Conservation (phyloP, 2,329 filamentous ascomycete genomes). For the Gremmenia infestans region DNA sequence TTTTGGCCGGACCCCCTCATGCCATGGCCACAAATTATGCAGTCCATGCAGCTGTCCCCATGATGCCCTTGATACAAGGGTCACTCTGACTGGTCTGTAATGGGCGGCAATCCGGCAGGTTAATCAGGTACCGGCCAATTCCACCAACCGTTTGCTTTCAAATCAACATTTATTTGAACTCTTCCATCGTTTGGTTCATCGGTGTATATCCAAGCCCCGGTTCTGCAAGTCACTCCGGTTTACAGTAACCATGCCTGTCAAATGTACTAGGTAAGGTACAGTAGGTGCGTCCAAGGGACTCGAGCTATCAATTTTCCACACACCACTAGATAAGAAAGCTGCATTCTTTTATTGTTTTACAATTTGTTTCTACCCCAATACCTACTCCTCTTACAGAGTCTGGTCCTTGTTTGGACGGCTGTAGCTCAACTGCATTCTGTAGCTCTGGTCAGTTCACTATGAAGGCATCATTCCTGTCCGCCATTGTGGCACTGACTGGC, state of each 20-base stretch:
- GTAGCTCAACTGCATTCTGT: conserved; percentile 4
- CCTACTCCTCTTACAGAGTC: background rate
- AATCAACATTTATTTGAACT: background rate
- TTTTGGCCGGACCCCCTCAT: background rate
- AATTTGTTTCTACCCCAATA: background rate
- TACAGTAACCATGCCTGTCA: background rate
- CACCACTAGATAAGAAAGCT: conserved; percentile 5
- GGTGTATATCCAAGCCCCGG: background rate
- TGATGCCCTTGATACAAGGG: background rate
- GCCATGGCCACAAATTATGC: too few relatives aligned
- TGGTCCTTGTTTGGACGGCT: background rate
- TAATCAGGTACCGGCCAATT: conserved; percentile 4
- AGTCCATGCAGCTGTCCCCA: background rate
- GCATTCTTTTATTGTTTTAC: background rate
- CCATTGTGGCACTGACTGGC: conserved; percentile 15
- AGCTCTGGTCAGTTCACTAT: conserved; percentile 13
- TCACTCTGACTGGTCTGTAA: background rate
- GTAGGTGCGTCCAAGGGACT: background rate
- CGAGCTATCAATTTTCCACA: background rate
- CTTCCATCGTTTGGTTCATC: background rate
- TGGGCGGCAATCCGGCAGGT: background rate
- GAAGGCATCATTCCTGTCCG: conserved; percentile 24
- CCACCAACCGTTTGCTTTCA: background rate
- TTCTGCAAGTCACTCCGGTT: background rate
- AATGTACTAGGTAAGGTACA: conserved; percentile 8